Evolutionary conservation across 768 basidiomycete genomes (phyloP).

Genomic region (Auriscalpium microsporum): DNA sequence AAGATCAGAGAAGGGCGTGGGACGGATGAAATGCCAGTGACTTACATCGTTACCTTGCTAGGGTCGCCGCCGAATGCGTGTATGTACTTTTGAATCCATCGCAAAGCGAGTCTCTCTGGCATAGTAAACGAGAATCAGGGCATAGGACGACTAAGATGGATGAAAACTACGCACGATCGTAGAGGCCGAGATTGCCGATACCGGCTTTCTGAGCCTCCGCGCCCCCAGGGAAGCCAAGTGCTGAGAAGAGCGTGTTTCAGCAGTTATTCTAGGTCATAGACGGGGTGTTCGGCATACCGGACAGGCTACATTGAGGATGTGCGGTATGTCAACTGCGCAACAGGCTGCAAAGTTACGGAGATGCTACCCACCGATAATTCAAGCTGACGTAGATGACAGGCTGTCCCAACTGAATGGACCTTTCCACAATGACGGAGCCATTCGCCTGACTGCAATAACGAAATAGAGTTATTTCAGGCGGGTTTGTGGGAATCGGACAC

Average conservation of each 20-base stretch:
- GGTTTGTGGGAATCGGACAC: background rate
- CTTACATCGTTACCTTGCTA: slow-evolving; percentile 47
- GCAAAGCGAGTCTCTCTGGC: slow-evolving; percentile 46
- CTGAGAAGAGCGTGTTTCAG: slow-evolving; percentile 9
- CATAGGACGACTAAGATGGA: background rate
- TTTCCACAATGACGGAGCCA: slow-evolving; percentile 12
- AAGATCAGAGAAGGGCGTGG: background rate
- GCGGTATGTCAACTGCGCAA: background rate
- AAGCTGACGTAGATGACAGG: slow-evolving; percentile 19
- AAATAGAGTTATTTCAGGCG: background rate
- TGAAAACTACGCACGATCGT: slow-evolving; percentile 45
- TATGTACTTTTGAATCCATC: slow-evolving; percentile 64
- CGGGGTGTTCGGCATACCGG: background rate
- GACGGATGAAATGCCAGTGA: no score
- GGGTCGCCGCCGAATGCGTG: slow-evolving; percentile 56
- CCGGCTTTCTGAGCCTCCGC: slow-evolving; percentile 44
- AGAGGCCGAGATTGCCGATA: slow-evolving; percentile 53
- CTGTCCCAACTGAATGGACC: slow-evolving; percentile 15
- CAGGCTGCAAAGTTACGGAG: background rate
- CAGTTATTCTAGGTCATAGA: background rate
- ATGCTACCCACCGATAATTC: slow-evolving; percentile 16
- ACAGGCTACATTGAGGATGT: background rate
- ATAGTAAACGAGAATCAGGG: background rate
- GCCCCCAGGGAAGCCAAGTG: slow-evolving; percentile 44
- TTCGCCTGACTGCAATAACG: background rate